phyloP scores from a whole-genome alignment of 805 yeast genomes.

The Lipomyces oligophaga region DNA sequence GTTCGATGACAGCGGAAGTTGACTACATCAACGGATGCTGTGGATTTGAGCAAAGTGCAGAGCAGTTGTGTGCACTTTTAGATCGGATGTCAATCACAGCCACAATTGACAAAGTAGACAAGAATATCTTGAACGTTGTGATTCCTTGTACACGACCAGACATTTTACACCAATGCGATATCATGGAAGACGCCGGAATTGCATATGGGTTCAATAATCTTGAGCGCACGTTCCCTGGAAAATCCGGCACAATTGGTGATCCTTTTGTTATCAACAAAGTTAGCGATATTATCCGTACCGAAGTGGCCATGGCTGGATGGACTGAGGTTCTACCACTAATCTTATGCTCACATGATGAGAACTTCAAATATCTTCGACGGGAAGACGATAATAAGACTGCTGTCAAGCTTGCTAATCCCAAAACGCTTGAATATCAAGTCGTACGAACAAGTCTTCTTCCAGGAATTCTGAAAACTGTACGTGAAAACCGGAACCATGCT shows the following conservation, averaged over 20 bases:
- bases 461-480: constrained; percentile 89
- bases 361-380: constrained; percentile 77
- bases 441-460: constrained; percentile 93
- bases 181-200: constrained; percentile 97
- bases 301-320: constrained; percentile 94
- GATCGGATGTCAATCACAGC: constrained; percentile 79
- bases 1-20: constrained; percentile 68
- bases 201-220: constrained; percentile 92
- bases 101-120: constrained; percentile 45
- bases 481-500: constrained; percentile 93
- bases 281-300: constrained; percentile 82
- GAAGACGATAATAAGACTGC: constrained; percentile 72
- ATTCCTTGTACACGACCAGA: constrained; percentile 96
- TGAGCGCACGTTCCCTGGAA: constrained; percentile 72
- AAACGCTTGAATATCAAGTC: constrained; percentile 94
- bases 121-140: constrained; percentile 55
- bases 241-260: constrained; percentile 71
- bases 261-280: constrained; percentile 90
- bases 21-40: constrained; percentile 86
- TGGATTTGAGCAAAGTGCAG: constrained; percentile 70
- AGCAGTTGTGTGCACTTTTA: constrained; percentile 64
- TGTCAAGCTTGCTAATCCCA: constrained; percentile 91
- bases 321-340: constrained; percentile 93
- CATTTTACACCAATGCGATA: constrained; percentile 92
- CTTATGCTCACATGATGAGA: constrained; percentile 93